Percentiles rank a stretch among this genome's conserved stretches.
Conservation (phyloP, 202 grass and related monocot genomes). For the Brachypodium distachyon region DNA sequence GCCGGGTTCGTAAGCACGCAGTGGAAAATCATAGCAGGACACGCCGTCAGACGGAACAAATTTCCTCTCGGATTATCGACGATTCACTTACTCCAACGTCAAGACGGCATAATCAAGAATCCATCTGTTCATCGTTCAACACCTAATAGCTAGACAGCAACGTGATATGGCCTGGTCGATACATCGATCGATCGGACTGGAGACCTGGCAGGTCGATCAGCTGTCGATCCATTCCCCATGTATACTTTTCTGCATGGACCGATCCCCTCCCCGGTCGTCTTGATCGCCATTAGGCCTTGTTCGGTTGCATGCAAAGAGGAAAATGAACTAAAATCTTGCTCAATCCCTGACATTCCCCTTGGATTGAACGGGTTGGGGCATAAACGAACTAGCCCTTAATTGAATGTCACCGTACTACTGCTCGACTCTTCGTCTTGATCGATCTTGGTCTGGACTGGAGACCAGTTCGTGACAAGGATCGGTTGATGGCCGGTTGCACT, state of each 20-base stretch:
- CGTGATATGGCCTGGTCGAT: neutral
- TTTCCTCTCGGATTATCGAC: neutral
- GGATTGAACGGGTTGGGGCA: too few relatives aligned
- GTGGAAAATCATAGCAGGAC: neutral
- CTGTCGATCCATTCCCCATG: neutral
- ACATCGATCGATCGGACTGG: neutral
- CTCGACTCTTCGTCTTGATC: too few relatives aligned
- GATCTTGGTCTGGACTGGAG: neutral
- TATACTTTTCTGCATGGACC: neutral
- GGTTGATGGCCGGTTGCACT: slow-evolving; percentile 20
- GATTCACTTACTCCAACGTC: neutral
- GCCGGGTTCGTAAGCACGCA: neutral
- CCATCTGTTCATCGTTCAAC: neutral
- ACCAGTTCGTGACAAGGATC: neutral
- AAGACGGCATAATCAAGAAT: neutral
- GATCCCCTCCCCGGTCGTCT: too few relatives aligned
- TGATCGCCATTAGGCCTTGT: too few relatives aligned
- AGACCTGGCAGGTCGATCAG: neutral
- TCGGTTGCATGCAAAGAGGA: too few relatives aligned
- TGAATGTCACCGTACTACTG: too few relatives aligned
- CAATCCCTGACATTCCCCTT: too few relatives aligned
- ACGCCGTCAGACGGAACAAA: neutral
- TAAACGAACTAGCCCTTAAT: too few relatives aligned
- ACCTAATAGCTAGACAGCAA: neutral
- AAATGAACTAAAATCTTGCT: too few relatives aligned